Evolutionary conservation across 1,284 basidiomycete species (phyloP), one percentile per base, ranked within the genome.

Genomic region (Apiotrichum gracile): DNA sequence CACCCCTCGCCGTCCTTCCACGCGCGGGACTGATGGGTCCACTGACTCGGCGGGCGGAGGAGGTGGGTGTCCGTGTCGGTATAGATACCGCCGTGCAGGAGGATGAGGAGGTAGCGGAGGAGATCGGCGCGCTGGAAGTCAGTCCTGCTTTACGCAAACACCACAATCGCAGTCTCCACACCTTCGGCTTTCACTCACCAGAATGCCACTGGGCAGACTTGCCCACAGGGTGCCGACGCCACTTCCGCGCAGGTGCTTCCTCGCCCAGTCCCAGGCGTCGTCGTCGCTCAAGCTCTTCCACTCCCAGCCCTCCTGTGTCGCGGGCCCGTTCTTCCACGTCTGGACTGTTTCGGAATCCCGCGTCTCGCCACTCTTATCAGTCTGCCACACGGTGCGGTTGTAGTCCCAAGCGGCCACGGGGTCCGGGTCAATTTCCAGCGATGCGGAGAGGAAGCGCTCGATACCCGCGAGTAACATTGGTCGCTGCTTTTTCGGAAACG

Each of bases 11-110:
- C 70, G n/a, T 63, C 63, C 19, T 58, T 53, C 58, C 61, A 73
- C 5, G 70, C 43, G 8, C 49, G 51, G 17, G 61, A 55, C 3
- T 47, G 38, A 4, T 3, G 5, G 4, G 71, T 70, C 75, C 75
- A 77, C 19, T 44, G 38, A 0, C 59, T 54, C 9, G 73, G 68
- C 2, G 67, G 47, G 47, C 68, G 64, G 35, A 75, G 66, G 8
- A 72, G 55, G 24, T 33, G 47, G 13, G 76, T 77, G 55, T 77
- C 76, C 22, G 69, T 73, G 51, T 77, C 75, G 13, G 65, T 57
- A 61, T 77, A 77, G 48, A 77, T 72, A 2, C 75, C 75, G 31
- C 75, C 75, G 37, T 67, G 54, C 9, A 76, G 47, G 16, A 70
- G 53, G 2, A 76, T 51, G 3, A 75, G 47, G n/a, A 76, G 66